Base-by-base conservation (phyloP, 805 yeast species). In the Kazachstania martiniae region DNA sequence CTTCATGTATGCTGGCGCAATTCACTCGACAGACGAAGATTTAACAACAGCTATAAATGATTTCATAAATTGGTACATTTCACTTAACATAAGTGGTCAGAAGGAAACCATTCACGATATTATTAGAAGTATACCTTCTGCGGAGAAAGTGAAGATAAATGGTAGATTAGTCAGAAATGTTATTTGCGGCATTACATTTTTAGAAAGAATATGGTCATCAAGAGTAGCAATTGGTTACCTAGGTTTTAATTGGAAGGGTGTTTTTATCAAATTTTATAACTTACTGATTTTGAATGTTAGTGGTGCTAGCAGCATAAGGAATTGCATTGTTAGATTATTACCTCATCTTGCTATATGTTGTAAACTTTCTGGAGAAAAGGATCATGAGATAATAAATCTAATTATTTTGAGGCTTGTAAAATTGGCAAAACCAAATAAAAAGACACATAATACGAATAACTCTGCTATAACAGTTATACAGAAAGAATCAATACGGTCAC, bases 1-100 rank as follows among this genome's bases (percentile, higher is more conserved):
- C 29, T 46, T 61, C 0, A 65, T 70, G 39, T 65, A 73, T 5
- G 66, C 66, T 8, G 89, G 84, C 5, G 76, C 82, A 0, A 41
- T 61, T 25, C 66, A 71, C 15, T 72, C 77, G 0, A 61, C 69
- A 6, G 69, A 66, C 33, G 37, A 49, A 1, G 59, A 68, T 12
- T 60, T 74, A 1, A 61, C 63, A 19, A 43, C 56, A 8, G 60
- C 77, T 0, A 53, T 73, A 13, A 54, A 53, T 15, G 31, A 57
- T 3, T 67, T 71, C 33, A 39, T 65, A 3, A 34, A 35, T 1
- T 56, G 49, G 36, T 57, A 57, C 37, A 46, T 53, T 3, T 4
- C 12, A n/a, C 10, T 14, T 34, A 30, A 2, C 25, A 32, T 0
- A 28, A 29, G 13, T 5, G 8, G n/a, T 48, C 8, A 34, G 37